Evolutionary conservation across 805 yeast species (phyloP).

Genomic region (Ogataea neopini): DNA sequence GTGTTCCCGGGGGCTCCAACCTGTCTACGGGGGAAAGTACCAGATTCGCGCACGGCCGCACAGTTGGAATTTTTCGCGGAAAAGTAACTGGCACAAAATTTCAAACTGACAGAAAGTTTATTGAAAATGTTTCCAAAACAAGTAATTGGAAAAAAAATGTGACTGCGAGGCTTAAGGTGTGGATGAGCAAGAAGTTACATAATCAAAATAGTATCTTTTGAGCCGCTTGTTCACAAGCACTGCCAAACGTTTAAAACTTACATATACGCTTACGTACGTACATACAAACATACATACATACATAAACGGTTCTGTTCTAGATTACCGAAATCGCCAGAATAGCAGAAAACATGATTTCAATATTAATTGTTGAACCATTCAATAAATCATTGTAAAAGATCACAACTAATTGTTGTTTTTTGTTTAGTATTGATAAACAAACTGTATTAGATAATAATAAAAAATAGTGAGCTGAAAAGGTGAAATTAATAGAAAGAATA

Average conservation of each 20-base stretch:
- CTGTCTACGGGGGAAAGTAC: background rate
- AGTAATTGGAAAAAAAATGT: constrained; percentile 7
- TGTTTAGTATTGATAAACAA: constrained; percentile 8
- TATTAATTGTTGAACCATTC: too few relatives aligned
- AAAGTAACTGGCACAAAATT: background rate
- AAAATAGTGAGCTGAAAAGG: constrained; percentile 12
- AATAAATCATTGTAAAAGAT: too few relatives aligned
- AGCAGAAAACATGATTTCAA: too few relatives aligned
- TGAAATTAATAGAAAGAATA: constrained; percentile 20
- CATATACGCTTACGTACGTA: background rate
- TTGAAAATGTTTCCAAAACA: background rate
- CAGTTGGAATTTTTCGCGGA: background rate
- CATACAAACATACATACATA: background rate
- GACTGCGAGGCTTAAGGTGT: constrained; percentile 9
- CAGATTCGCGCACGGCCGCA: background rate
- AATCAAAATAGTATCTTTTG: background rate
- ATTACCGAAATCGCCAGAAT: background rate
- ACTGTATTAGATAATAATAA: constrained; percentile 9
- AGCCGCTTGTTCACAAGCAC: too few relatives aligned
- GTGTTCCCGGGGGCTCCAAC: background rate
- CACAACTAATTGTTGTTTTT: too few relatives aligned
- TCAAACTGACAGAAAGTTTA: constrained; percentile 3
- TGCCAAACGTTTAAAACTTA: too few relatives aligned
- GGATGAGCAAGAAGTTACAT: background rate
- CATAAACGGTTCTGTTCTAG: background rate